These are phyloP conservation scores for Celoporthe dispersa DNA, from an alignment of 2,329 filamentous ascomycete species.

Conservation along the genomic window DNA sequence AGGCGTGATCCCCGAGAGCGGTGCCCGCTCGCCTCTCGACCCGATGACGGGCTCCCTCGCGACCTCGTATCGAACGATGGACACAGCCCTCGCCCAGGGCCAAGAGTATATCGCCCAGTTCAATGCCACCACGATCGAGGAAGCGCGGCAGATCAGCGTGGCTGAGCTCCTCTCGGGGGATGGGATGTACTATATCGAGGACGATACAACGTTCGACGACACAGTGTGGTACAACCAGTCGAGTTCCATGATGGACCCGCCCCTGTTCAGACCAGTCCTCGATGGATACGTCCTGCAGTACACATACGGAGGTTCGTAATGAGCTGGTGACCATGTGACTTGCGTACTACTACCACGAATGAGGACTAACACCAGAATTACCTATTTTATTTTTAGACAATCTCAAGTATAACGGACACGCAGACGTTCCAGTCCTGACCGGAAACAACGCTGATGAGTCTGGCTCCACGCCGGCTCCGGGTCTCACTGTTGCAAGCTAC, in stretches of 20 bases:
- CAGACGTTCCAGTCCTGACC: not conserved
- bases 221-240: constrained; percentile 8
- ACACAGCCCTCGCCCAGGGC: constrained; percentile 31
- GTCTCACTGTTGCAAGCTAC: constrained; percentile 6
- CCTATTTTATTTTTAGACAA: not conserved
- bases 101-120: constrained; percentile 29
- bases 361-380: not conserved
- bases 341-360: not conserved
- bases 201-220: constrained; percentile 14
- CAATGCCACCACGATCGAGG: constrained; percentile 33
- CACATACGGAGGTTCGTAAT: constrained; percentile 13
- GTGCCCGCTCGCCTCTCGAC: constrained; percentile 38
- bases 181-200: not conserved
- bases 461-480: not conserved
- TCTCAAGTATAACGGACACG: constrained; percentile 13
- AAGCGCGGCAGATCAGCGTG: constrained; percentile 31
- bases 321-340: not conserved
- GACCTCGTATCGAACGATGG: constrained; percentile 35
- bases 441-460: constrained; percentile 11
- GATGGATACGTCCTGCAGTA: constrained; percentile 21
- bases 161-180: constrained; percentile 10
- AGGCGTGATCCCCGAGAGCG: constrained; percentile 39
- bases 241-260: constrained; percentile 9
- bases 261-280: constrained; percentile 15
- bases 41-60: constrained; percentile 36